phyloP scores from a whole-genome alignment of 2,329 filamentous ascomycete genomes.

The Paradendryphiella salina region DNA sequence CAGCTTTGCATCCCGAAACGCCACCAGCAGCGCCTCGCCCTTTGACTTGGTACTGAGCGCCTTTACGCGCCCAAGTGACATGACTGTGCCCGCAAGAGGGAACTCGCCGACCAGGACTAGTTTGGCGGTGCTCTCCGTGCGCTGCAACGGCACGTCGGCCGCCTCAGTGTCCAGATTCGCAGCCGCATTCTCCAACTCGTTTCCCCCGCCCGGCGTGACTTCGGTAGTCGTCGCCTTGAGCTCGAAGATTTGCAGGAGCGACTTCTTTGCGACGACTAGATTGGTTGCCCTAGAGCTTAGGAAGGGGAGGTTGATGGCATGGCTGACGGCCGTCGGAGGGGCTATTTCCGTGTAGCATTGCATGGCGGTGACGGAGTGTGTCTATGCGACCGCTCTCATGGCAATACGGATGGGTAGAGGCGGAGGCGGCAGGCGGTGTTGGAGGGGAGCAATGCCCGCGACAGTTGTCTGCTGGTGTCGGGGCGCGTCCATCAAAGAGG shows the following conservation, averaged over 20 bases:
- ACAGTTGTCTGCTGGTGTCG: conserved; percentile 16
- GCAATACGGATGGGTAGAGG: conserved; percentile 14
- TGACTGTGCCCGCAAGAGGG: conserved; percentile 79
- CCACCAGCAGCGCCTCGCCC: conserved; percentile 80
- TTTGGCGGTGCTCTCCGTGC: conserved; percentile 71
- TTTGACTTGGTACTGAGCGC: conserved; percentile 72
- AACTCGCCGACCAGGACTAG: conserved; percentile 86
- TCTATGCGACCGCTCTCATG: conserved; percentile 16
- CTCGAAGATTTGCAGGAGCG: conserved; percentile 87
- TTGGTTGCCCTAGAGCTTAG: conserved; percentile 76
- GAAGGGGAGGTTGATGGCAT: conserved; percentile 80
- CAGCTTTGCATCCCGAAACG: conserved; percentile 88
- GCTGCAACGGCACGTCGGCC: conserved; percentile 53
- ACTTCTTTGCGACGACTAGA: conserved; percentile 88
- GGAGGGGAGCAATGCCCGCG: conserved; percentile 8
- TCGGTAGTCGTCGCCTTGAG: conserved; percentile 69
- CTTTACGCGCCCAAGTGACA: conserved; percentile 78
- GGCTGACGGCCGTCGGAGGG: conserved; percentile 90
- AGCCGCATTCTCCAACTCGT: conserved; percentile 45
- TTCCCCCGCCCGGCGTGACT: conserved; percentile 49
- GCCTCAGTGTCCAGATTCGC: conserved; percentile 57
- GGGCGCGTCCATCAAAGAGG: conserved; percentile 26
- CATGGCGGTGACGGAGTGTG: conserved; percentile 58
- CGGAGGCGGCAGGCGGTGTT: neutral
- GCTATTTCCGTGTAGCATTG: conserved; percentile 97